Conservation (phyloP, 441 rosid species). For the Populus trichocarpa region DNA sequence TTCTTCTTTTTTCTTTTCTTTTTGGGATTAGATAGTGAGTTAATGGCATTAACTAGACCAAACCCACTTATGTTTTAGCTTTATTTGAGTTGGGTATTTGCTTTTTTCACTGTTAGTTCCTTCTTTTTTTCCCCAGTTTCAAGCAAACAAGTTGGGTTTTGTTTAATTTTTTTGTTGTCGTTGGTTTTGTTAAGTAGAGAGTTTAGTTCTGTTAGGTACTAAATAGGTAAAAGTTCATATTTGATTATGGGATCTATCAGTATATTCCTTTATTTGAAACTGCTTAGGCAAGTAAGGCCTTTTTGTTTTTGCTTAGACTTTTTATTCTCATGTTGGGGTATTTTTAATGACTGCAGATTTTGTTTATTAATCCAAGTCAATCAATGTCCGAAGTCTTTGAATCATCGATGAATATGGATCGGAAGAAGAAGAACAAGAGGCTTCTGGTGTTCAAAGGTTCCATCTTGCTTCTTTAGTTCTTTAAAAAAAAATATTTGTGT, state of each 20-base stretch:
- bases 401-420: conserved; percentile 3
- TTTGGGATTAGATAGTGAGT: not conserved
- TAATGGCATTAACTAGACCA: not conserved
- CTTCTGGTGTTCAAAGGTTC: conserved; percentile 7
- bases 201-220: not conserved
- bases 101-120: not conserved
- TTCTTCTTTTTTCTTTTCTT: not conserved
- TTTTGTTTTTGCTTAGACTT: not conserved
- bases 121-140: not conserved
- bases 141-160: not conserved
- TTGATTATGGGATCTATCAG: not conserved
- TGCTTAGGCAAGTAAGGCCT: not conserved
- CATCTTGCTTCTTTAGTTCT: not conserved
- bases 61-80: not conserved
- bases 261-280: not conserved
- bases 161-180: not conserved
- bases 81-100: not conserved
- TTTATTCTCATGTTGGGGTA: not conserved
- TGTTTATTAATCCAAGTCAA: conserved; percentile 9
- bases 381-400: conserved; percentile 9
- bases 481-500: not conserved
- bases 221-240: not conserved
- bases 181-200: not conserved
- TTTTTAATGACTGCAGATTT: not conserved
- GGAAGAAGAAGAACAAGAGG: conserved; percentile 17